Base-by-base conservation (phyloP, 2,329 filamentous ascomycete species). In the Xylariaceae sp. region DNA sequence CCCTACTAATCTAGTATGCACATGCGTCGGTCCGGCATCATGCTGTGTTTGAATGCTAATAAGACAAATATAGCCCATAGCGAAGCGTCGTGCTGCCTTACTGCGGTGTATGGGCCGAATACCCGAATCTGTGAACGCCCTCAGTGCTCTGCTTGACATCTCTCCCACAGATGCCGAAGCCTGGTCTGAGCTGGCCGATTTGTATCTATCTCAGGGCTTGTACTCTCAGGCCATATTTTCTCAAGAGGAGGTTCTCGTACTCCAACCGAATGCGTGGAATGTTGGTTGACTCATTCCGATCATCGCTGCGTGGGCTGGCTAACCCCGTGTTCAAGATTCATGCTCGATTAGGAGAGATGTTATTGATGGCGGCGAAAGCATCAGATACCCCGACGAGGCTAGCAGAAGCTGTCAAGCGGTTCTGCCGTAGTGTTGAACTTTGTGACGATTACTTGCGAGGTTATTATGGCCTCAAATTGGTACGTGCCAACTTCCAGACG, bases 191-290 rank as follows among this genome's bases (percentile, higher is more conserved):
- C 74, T 97, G 55, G 82, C 88, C 42, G 89, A 95, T 63, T 70
- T 96, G 50, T 97, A 98, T 67, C 75, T 90, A 22, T 76, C 76
- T 17, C 86, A 92, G 62, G 88, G 86, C 1, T 69, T 92, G 57
- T 89, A 86, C 61, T 71, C 83, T 12, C 92, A 97, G 66, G 87
- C 90, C 32, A 82, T 95, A 40, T 95, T 86, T 66, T 85, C 89
- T 49, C 71, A 95, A 36, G 93, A 98, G 65, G 93, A 98, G 66
- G 89, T 95, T 17, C 68, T 98, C 36, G 73, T 97, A 41, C 75
- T 95, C 46, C 80, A 82, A 42, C 92, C 93, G 4, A 95, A 95
- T 70, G 88, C 92, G 17, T 98, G 93, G 91, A 97, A 95, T 72
- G 88, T 93, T 66, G 64, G 86, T 55, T n/a, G 65, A 48, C 27